Evolutionary conservation across 73 alveolate genomes (phyloP), one percentile per base, ranked within the genome.

Genomic region (Paramecium primaurelia): DNA sequence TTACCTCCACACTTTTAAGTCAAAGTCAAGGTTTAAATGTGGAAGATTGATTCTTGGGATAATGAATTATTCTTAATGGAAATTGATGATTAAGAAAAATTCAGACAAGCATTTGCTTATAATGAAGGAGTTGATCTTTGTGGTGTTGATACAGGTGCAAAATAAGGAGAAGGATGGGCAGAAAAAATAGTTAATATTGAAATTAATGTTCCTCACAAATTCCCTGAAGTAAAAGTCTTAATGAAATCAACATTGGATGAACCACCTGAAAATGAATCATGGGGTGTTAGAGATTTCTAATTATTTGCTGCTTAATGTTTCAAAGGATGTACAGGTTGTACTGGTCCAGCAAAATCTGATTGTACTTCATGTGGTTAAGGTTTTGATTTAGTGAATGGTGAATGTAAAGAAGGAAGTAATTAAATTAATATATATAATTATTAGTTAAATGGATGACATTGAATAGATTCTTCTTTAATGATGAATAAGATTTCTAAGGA

Each of bases 41-140:
- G 91, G 91, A 80, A 80, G 47, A 80, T 80, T 49, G 91, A 80
- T 80, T 45, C 91, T 18, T 80, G 91, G 91, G 91, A 80, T 80
- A 80, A 80, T 44, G 91, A 80, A 47, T 42, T 80, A 47, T 80
- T 80, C 14, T 32, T 25, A 36, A 47, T 80, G 28, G 71, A 32
- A 42, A 42, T 80, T 45, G 91, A 80, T 47, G 91, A 80, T 22
- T 34, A 34, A 25, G 77, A 42, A 8, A 80, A 49, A 36, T 80
- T 80, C 26, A 40, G 58, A 49, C 22, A 42, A 26, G 91, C 91
- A 25, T 80, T 80, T 22, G 71, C 91, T 20, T 45, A 80, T 45
- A 80, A 42, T 49, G 91, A 80, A 45, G 91, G 91, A 11, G 75
- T 80, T 2, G 91, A 42, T 45, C 45, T 80, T 9, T 80, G 91